Base-by-base conservation (phyloP, 306 rosid species). In the Hippophae gyantsensis region DNA sequence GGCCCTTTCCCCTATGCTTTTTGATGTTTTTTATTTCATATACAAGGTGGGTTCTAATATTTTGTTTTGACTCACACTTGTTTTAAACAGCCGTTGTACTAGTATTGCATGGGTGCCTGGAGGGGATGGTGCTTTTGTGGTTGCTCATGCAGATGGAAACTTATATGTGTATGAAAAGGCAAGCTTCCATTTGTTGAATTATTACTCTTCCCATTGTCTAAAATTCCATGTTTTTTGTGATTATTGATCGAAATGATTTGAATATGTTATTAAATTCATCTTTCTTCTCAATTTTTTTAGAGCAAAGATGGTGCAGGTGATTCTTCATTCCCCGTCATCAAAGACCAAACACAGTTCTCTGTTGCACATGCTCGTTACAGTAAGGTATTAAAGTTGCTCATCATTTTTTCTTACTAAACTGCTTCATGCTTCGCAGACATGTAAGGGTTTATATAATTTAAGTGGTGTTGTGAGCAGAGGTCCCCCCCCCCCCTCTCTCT, bases 141-240 rank as follows among this genome's bases (percentile, higher is more conserved):
- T 89, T 42, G 84, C 94, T 74, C 97, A 93, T 70, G 76, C 94
- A 0, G 99, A 93, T 76, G 99, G 99, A 72, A 93, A 89, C 79
- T 66, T 89, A 71, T 93, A 80, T 38, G 74, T 86, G 69, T 93
- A 89, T 69, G 95, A 88, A 70, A 93, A 93, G 95, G 99, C 77
- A 79, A 80, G 95, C 72, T 63, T 69, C 66, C n/a, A 44, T 64
- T 38, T 50, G 73, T 27, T 13, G 23, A 63, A 66, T 42, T 63
- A 71, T 32, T 18, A 18, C 23, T 12, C 60, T 61, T 32, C 62
- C 46, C 44, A 60, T 56, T 18, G 23, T 70, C 48, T 60, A 3
- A 13, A 42, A 18, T 72, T 54, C 68, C 47, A 12, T 2, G 54
- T 18, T 18, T 18, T 18, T 18, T 18, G 23, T 18, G 23, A 18